Evolutionary conservation across 371 early-diverging fungal genomes (phyloP).

Genomic region (Apophysomyces elegans): DNA sequence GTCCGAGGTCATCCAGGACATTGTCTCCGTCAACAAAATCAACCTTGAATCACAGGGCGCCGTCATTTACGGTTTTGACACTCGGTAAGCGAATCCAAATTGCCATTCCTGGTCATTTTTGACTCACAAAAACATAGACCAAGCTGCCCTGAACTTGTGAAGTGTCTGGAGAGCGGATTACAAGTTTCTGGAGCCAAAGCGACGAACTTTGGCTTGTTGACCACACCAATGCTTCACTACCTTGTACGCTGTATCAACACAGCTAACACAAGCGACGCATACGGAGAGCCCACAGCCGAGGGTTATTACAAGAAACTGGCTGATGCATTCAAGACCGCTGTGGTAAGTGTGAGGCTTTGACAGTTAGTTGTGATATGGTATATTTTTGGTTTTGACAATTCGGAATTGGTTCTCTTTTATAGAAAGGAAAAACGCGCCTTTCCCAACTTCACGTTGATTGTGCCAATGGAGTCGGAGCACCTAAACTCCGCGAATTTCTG

Average conservation of each 20-base stretch:
- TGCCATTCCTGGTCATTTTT: constrained; percentile 11
- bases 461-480: constrained; percentile 98
- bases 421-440: constrained; percentile 70
- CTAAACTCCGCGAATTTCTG: constrained; percentile 80
- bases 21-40: constrained; percentile 73
- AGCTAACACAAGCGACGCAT: constrained; percentile 72
- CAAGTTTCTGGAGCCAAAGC: constrained; percentile 69
- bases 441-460: constrained; percentile 86
- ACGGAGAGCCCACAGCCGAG: constrained; percentile 91
- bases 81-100: constrained; percentile 64
- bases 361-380: neutral
- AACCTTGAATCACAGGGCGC: constrained; percentile 66
- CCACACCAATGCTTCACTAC: constrained; percentile 98
- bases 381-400: neutral
- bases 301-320: constrained; percentile 93
- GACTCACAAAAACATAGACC: constrained; percentile 55
- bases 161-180: constrained; percentile 83
- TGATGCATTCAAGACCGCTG: constrained; percentile 80
- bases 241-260: constrained; percentile 92
- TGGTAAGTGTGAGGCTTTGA: constrained; percentile 54
- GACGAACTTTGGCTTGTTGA: constrained; percentile 88
- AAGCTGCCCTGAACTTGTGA: constrained; percentile 83
- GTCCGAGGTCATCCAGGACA: constrained; percentile 61
- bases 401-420: constrained; percentile 3
- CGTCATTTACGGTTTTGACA: constrained; percentile 92